Evolutionary conservation across 2,329 filamentous ascomycete species (phyloP), one percentile per base, ranked within the genome.

Genomic region (Dactylellina haptotyla): DNA sequence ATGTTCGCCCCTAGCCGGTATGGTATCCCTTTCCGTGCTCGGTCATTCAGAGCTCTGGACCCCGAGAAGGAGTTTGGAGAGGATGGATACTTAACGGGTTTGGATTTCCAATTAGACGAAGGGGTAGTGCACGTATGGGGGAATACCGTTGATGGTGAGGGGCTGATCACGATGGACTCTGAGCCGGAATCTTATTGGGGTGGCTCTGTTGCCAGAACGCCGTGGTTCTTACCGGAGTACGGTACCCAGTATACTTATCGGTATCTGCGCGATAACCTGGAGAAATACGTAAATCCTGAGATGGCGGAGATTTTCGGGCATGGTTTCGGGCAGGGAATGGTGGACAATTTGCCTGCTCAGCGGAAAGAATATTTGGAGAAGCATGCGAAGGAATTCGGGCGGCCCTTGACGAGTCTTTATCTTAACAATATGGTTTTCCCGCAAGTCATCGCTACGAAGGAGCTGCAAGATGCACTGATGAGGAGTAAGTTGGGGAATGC

Each of bases 201-300:
- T 39, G 34, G 34, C 12, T 14, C 34, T 14, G 46, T 53, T 46
- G 18, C 30, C 3, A 12, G 14, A 5, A 59, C 54, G 4, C 54
- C 46, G 12, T 61, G 64, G 64, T 67, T 32, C 30, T 20, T 67
- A 10, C 54, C 64, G 0, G 53, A 67, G 6, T 25, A 5, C 2
- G 8, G 12, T 18, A 20, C 2, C n/a, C 3, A 18, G 10, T 8
- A 16, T 51, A 39, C 12, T 3, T 51, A 67, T 26, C 10, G 32
- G 2, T 59, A 37, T 45, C 10, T 67, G 9, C 30, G 54, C 9
- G 45, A 67, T 14, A 23, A 34, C 16, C 12, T 34, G 8, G 64
- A 67, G 37, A 53, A 26, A 41, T 12, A n/a, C 8, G 9, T 67
- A 18, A 51, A 51, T 43, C 26, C 18, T 2, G 2, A 3, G 12